Percentiles rank a stretch among this genome's conserved stretches.
phyloP scores from a whole-genome alignment of 805 yeast genomes.

The Wickerhamiella brachini region DNA sequence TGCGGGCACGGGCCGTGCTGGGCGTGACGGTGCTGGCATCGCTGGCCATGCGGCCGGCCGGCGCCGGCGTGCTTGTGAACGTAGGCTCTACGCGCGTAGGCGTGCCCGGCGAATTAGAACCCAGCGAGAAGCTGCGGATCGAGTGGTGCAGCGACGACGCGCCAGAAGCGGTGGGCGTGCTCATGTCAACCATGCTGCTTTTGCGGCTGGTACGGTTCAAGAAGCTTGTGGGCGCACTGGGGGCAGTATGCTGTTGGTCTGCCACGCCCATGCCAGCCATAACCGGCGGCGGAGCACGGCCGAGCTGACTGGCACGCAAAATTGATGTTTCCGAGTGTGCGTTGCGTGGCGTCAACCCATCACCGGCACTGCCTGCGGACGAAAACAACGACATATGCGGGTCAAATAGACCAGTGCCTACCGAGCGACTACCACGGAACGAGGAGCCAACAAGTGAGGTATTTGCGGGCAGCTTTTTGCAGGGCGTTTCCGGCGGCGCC shows the following conservation, averaged over 20 bases:
- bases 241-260: background rate
- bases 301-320: background rate
- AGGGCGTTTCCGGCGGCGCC: constrained; percentile 51
- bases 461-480: constrained; percentile 25
- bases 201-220: background rate
- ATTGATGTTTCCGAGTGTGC: background rate
- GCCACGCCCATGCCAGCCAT: background rate
- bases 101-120: constrained; percentile 10
- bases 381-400: background rate
- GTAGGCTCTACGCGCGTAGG: constrained; percentile 11
- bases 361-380: background rate
- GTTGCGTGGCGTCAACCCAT: background rate
- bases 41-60: constrained; percentile 13
- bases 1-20: constrained; percentile 7
- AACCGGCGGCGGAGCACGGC: background rate
- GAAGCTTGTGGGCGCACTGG: background rate
- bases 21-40: constrained; percentile 17
- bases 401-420: background rate
- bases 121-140: constrained; percentile 1
- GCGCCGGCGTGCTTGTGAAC: constrained; percentile 9
- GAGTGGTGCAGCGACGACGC: constrained; percentile 5
- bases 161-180: background rate
- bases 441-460: background rate
- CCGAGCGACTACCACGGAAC: background rate
- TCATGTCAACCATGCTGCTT: background rate